Evolutionary conservation across 805 yeast species (phyloP), one percentile per base, ranked within the genome.

Genomic region (Hanseniaspora osmophila): DNA sequence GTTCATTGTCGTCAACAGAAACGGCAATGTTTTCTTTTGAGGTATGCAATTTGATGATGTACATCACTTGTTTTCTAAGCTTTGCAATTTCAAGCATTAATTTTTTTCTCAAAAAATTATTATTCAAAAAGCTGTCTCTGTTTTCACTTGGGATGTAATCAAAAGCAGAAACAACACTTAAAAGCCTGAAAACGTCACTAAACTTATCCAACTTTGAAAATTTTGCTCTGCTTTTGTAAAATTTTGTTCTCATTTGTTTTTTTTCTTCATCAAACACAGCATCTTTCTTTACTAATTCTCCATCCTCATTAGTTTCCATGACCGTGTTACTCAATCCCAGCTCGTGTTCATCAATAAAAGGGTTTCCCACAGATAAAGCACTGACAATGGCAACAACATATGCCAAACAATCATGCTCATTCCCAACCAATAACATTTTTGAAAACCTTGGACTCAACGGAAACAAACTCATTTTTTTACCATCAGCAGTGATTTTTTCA

Each of bases 371-470:
- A 0, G 96, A 80, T 30, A 92, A 65, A 0, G 87, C 95, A 30
- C 96, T 82, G 1, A 92, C 96, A 45, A 92, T 71, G 0, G 96
- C 92, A 41, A 92, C 77, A n/a, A 92, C 72, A 57, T 84, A 90
- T 0, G 94, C 86, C 47, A 92, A 65, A 61, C 96, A 88, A 6
- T 74, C 80, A 40, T 74, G 77, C 60, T 92, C 96, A 59, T 86
- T 84, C 6, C 95, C 95, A 37, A 90, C 75, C 29, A 88, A 71
- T 47, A 92, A 68, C 74, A 92, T 85, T 58, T 88, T 88, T 2
- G 97, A 79, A 61, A 83, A 94, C 42, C 98, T 70, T 2, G 99
- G 98, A 56, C 92, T 80, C 53, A 92, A 68, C 37, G 99, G 99
- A 69, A 92, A 90, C 46, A 78, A 65, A 51, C 94, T 77, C 95